These are phyloP conservation scores for Raphanus hybrid DNA, from an alignment of 441 rosid species.

Conservation along the genomic window DNA sequence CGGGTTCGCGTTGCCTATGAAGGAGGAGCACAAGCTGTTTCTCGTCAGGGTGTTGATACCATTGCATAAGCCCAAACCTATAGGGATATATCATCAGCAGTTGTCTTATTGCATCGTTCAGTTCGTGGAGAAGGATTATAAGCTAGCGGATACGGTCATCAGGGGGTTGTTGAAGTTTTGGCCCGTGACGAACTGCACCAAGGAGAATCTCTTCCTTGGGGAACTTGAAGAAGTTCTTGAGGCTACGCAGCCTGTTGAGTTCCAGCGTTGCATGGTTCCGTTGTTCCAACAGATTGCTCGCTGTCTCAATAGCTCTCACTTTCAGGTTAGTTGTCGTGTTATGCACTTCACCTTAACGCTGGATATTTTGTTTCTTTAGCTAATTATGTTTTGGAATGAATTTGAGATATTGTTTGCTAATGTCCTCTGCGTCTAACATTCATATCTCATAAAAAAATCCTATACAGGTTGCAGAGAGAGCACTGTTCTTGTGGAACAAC, in stretches of 20 bases:
- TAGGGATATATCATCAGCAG: slow-evolving; percentile 82
- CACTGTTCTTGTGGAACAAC: slow-evolving; percentile 94
- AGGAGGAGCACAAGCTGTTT: slow-evolving; percentile 92
- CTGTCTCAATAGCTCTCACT: slow-evolving; percentile 93
- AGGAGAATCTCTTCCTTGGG: slow-evolving; percentile 94
- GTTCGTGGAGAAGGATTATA: slow-evolving; percentile 89
- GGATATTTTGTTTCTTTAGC: no score
- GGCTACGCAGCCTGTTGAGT: slow-evolving; percentile 87
- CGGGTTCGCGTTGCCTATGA: slow-evolving; percentile 98
- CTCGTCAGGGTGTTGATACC: slow-evolving; percentile 90
- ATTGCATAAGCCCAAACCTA: slow-evolving; percentile 86
- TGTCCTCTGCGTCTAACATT: neutral
- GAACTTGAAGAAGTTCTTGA: slow-evolving; percentile 98
- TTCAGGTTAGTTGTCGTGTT: slow-evolving; percentile 69
- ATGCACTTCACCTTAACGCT: no score
- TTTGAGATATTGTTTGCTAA: neutral
- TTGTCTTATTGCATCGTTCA: slow-evolving; percentile 87
- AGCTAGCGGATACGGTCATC: slow-evolving; percentile 89
- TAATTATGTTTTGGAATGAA: no score
- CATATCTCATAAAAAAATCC: neutral
- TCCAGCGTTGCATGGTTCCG: slow-evolving; percentile 89
- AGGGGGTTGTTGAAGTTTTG: slow-evolving; percentile 92
- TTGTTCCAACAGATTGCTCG: slow-evolving; percentile 89
- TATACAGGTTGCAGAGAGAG: slow-evolving; percentile 87
- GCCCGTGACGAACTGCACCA: slow-evolving; percentile 90